Evolutionary conservation across 2,329 filamentous ascomycete genomes (phyloP), one percentile per base, ranked within the genome.

Genomic region (Pezicula carpinea): DNA sequence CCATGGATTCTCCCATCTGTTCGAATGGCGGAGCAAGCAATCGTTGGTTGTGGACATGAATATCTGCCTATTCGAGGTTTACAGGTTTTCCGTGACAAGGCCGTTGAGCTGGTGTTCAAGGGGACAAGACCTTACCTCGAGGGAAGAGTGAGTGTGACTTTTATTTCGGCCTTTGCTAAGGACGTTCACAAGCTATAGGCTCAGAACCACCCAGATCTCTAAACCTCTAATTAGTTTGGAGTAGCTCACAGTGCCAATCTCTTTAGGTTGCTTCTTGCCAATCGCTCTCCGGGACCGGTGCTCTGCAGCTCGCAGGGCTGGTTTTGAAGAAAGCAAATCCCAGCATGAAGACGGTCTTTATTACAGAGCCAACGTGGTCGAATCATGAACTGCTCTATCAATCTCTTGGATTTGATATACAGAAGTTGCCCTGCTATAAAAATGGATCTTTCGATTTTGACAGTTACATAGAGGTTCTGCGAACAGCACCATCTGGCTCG

Each of bases 341-440:
- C 5, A 55, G 51, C 14, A 58, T 62, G 35, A 57, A 56, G 19
- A 63, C 56, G 3, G 54, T 71, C 13, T 67, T 63, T 44, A 66
- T 72, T 21, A 65, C 68, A 0, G 61, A 67, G 1, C 69, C 69
- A 1, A 70, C 69, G 0, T 72, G 68, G 68, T 62, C 62, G 6
- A 72, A 72, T 50, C 69, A 72, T 35, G 57, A 64, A 2, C 53
- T 65, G 0, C 53, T 72, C 1, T 72, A 66, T 45, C 49, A 49
- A 6, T 62, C 62, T 0, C 52, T 66, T 2, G 68, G 66, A 0
- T 61, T 64, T 44, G 49, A 61, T 1, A 62, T 70, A 18, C 46
- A 57, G 7, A 59, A 54, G 14, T 50, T 64, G 0, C 65, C 66
- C 1, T 72, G 71, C 54, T 70, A 68, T 53, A 63, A 62, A 11